A percentile compares a stretch with the other conserved stretches of the same genome.
Conservation (phyloP, 768 basidiomycete genomes). For the Pulveroboletus sp. region DNA sequence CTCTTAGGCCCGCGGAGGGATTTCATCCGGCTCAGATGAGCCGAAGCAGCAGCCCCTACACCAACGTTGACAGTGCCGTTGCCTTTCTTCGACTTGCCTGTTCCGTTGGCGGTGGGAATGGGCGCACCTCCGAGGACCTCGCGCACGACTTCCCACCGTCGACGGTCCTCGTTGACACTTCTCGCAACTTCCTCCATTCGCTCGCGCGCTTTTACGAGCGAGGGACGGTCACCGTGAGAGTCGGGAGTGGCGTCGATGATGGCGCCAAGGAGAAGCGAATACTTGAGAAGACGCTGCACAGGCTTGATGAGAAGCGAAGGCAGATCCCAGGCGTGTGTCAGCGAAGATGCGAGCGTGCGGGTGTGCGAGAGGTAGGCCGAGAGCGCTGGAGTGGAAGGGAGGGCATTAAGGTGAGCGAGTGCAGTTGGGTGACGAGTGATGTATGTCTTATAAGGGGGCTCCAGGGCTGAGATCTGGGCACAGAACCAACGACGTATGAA, state of each 20-base stretch:
- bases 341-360: conserved; percentile 57
- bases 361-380: conserved; percentile 62
- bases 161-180: conserved; percentile 72
- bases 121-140: conserved; percentile 53
- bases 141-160: conserved; percentile 74
- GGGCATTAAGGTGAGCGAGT: conserved; percentile 56
- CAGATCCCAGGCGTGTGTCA: conserved; percentile 90
- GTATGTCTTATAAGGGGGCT: conserved; percentile 71
- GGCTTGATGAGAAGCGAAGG: conserved; percentile 95
- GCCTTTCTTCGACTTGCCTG: conserved; percentile 37
- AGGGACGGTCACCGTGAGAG: conserved; percentile 54
- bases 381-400: conserved; percentile 44
- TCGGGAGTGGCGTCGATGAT: conserved; percentile 74
- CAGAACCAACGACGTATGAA: conserved; percentile 1
- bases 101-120: conserved; percentile 34
- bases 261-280: conserved; percentile 76
- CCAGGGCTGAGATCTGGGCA: conserved; percentile 60
- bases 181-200: conserved; percentile 69
- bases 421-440: conserved; percentile 78
- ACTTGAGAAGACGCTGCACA: conserved; percentile 93
- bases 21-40: conserved; percentile 61
- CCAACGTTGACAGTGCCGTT: conserved; percentile 36
- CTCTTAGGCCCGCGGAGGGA: conserved; percentile 36
- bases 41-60: conserved; percentile 48
- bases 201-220: conserved; percentile 26